Base-by-base conservation (phyloP, 2,329 filamentous ascomycete species). In the Tolypocladium nubicola region DNA sequence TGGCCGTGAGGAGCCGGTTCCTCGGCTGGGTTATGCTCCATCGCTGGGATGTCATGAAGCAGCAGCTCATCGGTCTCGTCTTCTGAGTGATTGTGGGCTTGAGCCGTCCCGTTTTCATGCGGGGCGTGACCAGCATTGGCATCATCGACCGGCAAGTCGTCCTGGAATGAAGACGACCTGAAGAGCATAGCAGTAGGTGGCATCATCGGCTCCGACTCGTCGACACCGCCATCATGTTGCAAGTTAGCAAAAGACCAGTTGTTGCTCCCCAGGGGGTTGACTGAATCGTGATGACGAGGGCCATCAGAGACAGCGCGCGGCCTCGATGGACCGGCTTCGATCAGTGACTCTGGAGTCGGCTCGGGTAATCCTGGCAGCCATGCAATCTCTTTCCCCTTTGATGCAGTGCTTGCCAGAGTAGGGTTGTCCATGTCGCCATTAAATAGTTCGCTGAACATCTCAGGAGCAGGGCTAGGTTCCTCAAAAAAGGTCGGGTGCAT, bases 291-390 rank as follows among this genome's bases (percentile, higher is more conserved):
- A 7, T 68, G 65, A 49, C 72, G 73, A 4, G 80, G 80, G 0
- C 82, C 82, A 63, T 85, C 83, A 0, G 83, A 85, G 54, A 76
- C 73, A 35, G 83, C 76, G 49, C 83, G 74, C 21, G 79, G 80
- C 41, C 82, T 71, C 21, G 70, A 64, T 38, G 66, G 50, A 54
- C 61, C 62, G 26, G 53, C 53, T 41, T 58, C 57, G 47, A 58
- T 59, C 1, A 56, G 49, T n/a, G 61, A 57, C 14, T 54, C 57
- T 14, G 58, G 57, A 21, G 54, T 45, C 21, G 55, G 45, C 11
- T 59, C 60, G 40, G 59, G 54, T 11, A 56, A 53, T 2, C 53
- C 52, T 21, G 59, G 56, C 30, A 58, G 55, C 49, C 54, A 55
- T 5, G 61, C 63, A 33, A 52, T 61, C 47, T 65, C 64, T 26